A percentile compares a stretch with the other conserved stretches of the same genome.
Evolutionary conservation across 345 rosid species (phyloP).

Genomic region (Linum lewisii): DNA sequence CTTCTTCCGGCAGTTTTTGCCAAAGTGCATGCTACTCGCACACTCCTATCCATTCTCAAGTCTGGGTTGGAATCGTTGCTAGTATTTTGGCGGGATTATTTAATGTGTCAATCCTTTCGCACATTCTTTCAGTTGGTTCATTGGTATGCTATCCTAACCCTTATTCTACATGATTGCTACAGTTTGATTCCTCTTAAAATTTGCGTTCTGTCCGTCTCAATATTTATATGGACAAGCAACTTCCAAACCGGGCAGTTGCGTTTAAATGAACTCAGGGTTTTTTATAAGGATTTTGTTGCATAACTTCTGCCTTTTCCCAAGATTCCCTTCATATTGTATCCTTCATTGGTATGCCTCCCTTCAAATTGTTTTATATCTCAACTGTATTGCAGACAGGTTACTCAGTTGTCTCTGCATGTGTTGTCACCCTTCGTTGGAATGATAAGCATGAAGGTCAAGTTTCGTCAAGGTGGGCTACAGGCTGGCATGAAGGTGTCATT

Average conservation of each 20-base stretch:
- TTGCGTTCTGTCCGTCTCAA: not conserved
- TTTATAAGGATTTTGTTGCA: not conserved
- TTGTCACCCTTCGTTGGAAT: slow-evolving; percentile 70
- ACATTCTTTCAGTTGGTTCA: slow-evolving; percentile 93
- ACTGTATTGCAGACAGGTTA: slow-evolving; percentile 75
- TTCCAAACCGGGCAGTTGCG: not conserved
- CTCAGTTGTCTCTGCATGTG: slow-evolving; percentile 93
- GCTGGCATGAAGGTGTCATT: slow-evolving; percentile 67
- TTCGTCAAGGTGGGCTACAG: slow-evolving; percentile 46
- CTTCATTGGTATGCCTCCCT: not conserved
- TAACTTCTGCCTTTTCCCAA: not conserved
- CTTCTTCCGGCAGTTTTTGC: slow-evolving; percentile 81
- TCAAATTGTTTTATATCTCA: slow-evolving; percentile 10
- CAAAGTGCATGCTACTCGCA: slow-evolving; percentile 62
- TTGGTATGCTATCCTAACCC: slow-evolving; percentile 46
- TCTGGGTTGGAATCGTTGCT: slow-evolving; percentile 92
- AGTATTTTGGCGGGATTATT: slow-evolving; percentile 65
- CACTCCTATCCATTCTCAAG: slow-evolving; percentile 86
- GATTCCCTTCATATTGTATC: not conserved
- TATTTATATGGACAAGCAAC: too few species aligned
- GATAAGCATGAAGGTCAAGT: slow-evolving; percentile 39
- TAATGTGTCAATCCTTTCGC: slow-evolving; percentile 71
- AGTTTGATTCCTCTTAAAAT: not conserved
- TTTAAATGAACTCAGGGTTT: not conserved
- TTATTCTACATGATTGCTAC: not conserved